Conservation (phyloP, 1,284 basidiomycete genomes). For the Peniophora sp. region DNA sequence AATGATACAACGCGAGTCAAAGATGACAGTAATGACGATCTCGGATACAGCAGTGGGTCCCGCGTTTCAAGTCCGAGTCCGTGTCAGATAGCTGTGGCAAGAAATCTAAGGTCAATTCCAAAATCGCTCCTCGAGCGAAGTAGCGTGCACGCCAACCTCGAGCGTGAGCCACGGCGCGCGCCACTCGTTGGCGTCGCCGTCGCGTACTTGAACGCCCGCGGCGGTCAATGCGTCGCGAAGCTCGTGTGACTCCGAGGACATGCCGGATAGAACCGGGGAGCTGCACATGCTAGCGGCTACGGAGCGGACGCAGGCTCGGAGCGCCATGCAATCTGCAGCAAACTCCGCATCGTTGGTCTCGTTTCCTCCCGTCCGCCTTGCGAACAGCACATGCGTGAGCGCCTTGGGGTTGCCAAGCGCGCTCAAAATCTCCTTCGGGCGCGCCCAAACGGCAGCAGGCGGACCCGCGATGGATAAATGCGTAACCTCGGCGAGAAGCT, state of each 20-base stretch:
- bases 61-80: no score
- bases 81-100: neutral
- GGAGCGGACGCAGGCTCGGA: conserved; percentile 20
- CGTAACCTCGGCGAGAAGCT: conserved; percentile 14
- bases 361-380: conserved; percentile 32
- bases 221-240: neutral
- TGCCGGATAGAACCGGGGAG: neutral
- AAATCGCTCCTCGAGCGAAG: neutral
- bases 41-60: no score
- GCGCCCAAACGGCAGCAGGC: conserved; percentile 27
- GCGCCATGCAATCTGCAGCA: conserved; percentile 20
- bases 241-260: neutral
- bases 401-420: conserved; percentile 24
- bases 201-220: neutral
- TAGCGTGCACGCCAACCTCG: neutral
- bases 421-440: conserved; percentile 26
- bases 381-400: conserved; percentile 33
- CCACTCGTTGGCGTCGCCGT: neutral
- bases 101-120: neutral
- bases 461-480: conserved; percentile 30
- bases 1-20: no score
- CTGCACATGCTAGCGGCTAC: conserved; percentile 28
- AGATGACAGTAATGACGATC: no score
- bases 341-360: conserved; percentile 34
- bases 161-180: neutral